Evolutionary conservation across 2,329 filamentous ascomycete genomes (phyloP), one percentile per base, ranked within the genome.

Genomic region (Immersiporthe knoxdaviesiana): DNA sequence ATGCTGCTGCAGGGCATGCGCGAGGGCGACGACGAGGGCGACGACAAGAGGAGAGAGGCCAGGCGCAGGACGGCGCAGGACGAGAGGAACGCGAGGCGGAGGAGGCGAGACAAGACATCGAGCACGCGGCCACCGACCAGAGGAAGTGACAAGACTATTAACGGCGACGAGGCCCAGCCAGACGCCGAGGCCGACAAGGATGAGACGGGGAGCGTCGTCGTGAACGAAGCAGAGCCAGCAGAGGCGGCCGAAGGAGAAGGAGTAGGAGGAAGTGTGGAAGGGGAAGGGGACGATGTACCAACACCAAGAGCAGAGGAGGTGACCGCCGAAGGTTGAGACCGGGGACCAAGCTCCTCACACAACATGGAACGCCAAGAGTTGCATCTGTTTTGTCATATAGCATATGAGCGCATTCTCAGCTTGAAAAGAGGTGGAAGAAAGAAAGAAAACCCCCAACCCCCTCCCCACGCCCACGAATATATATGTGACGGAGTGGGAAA

Each of bases 1-100:
- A 88, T 90, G 72, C 83, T 97, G 78, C 83, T 98, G 39, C 92
- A 97, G 76, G 93, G 93, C 60, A 90, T 97, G 79, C 88, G 93
- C 69, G 85, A 87, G 35, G 86, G 87, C 56, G 87, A 90, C 63
- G 87, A 87, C 30, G 85, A 84, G 24, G 86, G 84, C 3, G 81
- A 83, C 47, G 81, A 81, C 27, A 82, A 88, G 77, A 82, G 85
- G 80, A 80, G 88, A 69, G 85, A 90, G 77, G 80, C 82, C 72
- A 78, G 85, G 74, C 82, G 91, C 75, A 91, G 94, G 77, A 93
- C 88, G 71, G 92, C 92, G 1, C 92, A 96, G 74, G 91, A 93
- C 72, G 93, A 97, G 79, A 84, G 93, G 66, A 86, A 88, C 68
- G 83, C 87, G 72, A 82, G 92, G 56, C 83, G 93, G 74, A 81